Conservation (phyloP, 495 filamentous ascomycete genomes). For the Penicillium roqueforti region DNA sequence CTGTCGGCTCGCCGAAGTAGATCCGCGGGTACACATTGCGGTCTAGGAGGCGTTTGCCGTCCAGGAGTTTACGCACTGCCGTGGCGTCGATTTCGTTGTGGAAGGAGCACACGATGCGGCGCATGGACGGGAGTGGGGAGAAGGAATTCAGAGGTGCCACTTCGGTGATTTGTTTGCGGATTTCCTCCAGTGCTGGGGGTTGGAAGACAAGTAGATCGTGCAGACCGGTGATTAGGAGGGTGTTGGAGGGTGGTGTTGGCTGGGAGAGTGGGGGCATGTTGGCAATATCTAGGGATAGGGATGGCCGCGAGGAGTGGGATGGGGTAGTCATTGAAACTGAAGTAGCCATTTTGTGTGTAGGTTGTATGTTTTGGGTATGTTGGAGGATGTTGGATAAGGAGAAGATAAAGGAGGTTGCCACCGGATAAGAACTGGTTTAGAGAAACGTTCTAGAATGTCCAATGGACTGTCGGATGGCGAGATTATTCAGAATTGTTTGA, state of each 20-base stretch:
- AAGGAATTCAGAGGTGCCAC: conserved; percentile 76
- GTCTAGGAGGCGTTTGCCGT: conserved; percentile 65
- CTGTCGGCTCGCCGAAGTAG: conserved; percentile 84
- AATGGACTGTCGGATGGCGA: conserved; percentile 2
- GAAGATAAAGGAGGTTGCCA: conserved; percentile 20
- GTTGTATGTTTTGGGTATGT: not conserved
- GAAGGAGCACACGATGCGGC: conserved; percentile 90
- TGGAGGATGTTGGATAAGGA: conserved; percentile 10
- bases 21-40: conserved; percentile 59
- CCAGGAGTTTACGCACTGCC: conserved; percentile 63
- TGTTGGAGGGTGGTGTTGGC: conserved; percentile 85
- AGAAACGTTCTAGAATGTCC: conserved; percentile 7
- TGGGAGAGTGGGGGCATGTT: conserved; percentile 71
- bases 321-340: conserved; percentile 31
- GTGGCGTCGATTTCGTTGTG: conserved; percentile 67
- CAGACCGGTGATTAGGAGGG: conserved; percentile 87
- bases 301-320: conserved; percentile 41
- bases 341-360: conserved; percentile 21
- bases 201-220: conserved; percentile 74
- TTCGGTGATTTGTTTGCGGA: conserved; percentile 64
- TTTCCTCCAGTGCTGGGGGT: conserved; percentile 65
- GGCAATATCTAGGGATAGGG: conserved; percentile 78
- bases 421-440: conserved; percentile 11
- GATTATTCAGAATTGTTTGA: not conserved
- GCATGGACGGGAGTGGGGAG: conserved; percentile 88